These are phyloP conservation scores for Marsdenia floribunda DNA, from an alignment of 257 asterid genomes.

Conservation along the genomic window DNA sequence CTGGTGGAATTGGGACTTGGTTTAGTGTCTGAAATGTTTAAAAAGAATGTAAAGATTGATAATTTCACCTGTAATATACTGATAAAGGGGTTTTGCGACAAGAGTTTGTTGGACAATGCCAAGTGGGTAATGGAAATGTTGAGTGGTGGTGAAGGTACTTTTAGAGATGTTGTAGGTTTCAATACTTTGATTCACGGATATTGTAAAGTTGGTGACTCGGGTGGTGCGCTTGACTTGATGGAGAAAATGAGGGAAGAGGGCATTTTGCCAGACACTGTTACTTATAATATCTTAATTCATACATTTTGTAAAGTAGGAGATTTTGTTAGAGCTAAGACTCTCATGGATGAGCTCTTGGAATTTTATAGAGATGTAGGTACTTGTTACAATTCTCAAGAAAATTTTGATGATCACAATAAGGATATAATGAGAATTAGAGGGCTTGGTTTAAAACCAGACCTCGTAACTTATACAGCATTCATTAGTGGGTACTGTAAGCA, in stretches of 20 bases:
- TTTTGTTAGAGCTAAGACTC: slow-evolving; percentile 59
- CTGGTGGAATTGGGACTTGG: slow-evolving; percentile 56
- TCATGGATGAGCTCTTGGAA: slow-evolving; percentile 50
- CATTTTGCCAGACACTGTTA: slow-evolving; percentile 51
- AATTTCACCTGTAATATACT: slow-evolving; percentile 68
- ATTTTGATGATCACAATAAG: slow-evolving; percentile 21
- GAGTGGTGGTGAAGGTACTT: slow-evolving; percentile 24
- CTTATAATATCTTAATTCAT: slow-evolving; percentile 68
- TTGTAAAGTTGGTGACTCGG: slow-evolving; percentile 51
- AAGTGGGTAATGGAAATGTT: slow-evolving; percentile 51
- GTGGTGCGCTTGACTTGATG: slow-evolving; percentile 44
- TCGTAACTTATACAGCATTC: slow-evolving; percentile 47
- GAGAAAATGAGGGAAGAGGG: slow-evolving; percentile 53
- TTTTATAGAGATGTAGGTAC: slow-evolving; percentile 1
- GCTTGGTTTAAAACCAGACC: slow-evolving; percentile 35
- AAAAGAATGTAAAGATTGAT: slow-evolving; percentile 43
- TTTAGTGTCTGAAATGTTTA: slow-evolving; percentile 73
- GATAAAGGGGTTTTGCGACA: slow-evolving; percentile 72
- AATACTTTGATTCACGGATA: slow-evolving; percentile 64
- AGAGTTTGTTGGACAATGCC: slow-evolving; percentile 62
- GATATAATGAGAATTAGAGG: slow-evolving; percentile 20
- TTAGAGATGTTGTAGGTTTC: slow-evolving; percentile 57
- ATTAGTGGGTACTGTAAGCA: slow-evolving; percentile 42
- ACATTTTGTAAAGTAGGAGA: slow-evolving; percentile 64
- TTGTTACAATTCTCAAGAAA: slow-evolving; percentile 4